Conservation (phyloP, 2,329 filamentous ascomycete species). For the Cladophialophora exuberans region DNA sequence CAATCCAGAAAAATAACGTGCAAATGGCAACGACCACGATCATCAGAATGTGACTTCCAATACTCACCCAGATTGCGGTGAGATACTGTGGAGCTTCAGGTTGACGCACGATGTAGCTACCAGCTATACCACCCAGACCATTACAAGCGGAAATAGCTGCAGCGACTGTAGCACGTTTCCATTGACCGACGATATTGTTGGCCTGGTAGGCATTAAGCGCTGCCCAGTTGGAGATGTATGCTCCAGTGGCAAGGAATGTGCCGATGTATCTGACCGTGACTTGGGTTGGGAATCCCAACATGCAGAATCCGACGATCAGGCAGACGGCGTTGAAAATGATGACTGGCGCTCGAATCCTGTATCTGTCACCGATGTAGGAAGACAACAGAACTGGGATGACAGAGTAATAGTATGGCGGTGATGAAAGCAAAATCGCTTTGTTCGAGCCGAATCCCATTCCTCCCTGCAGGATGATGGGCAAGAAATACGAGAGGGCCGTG, state of each 20-base stretch:
- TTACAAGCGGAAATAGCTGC: conserved; percentile 64
- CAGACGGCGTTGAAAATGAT: conserved; percentile 67
- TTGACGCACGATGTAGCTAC: conserved; percentile 66
- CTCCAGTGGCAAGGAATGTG: conserved; percentile 67
- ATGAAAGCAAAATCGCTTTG: conserved; percentile 63
- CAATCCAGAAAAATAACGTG: conserved; percentile 31
- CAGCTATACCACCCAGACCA: conserved; percentile 66
- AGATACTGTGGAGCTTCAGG: conserved; percentile 65
- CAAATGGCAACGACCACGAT: conserved; percentile 29
- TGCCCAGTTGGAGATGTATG: conserved; percentile 71
- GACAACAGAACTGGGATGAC: conserved; percentile 66
- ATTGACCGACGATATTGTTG: conserved; percentile 66
- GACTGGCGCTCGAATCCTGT: conserved; percentile 63
- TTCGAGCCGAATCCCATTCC: conserved; percentile 59
- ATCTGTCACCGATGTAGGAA: conserved; percentile 64
- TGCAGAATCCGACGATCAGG: conserved; percentile 65
- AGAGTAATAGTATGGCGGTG: conserved; percentile 70
- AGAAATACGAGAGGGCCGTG: conserved; percentile 67
- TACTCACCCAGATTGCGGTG: conserved; percentile 70
- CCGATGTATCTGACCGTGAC: conserved; percentile 67
- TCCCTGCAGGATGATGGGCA: conserved; percentile 59
- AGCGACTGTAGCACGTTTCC: conserved; percentile 64
- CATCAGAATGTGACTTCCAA: conserved; percentile 48
- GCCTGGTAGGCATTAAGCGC: conserved; percentile 66
- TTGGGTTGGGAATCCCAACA: conserved; percentile 64